A percentile compares a stretch with the other conserved stretches of the same genome.
Evolutionary conservation across 306 rosid species (phyloP).

Genomic region (Spatholobus suberectus): DNA sequence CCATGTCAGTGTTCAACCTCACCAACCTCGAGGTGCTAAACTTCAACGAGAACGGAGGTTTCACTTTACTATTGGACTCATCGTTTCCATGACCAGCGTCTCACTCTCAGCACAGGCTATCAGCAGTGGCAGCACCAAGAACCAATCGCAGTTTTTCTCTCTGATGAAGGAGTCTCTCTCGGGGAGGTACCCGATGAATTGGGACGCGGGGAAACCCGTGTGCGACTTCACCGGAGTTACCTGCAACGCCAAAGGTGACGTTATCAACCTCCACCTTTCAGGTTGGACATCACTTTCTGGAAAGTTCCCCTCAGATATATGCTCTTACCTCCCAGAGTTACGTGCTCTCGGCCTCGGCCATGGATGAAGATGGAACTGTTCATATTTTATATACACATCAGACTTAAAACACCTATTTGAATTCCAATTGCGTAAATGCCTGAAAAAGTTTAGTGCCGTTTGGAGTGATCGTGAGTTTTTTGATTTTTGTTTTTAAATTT

Average conservation of each 20-base stretch:
- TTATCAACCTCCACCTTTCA: constrained; percentile 60
- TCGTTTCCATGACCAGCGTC: too few species aligned
- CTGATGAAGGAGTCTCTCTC: constrained; percentile 58
- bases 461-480: too few species aligned
- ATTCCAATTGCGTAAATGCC: too few species aligned
- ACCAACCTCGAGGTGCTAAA: constrained; percentile 67
- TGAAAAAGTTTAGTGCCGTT: too few species aligned
- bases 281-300: constrained; percentile 64
- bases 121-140: neutral
- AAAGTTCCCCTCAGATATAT: constrained; percentile 63
- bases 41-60: constrained; percentile 72
- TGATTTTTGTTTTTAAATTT: too few species aligned
- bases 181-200: constrained; percentile 54
- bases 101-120: constrained; percentile 35
- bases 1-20: constrained; percentile 79
- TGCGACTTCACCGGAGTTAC: constrained; percentile 74
- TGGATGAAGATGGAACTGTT: too few species aligned
- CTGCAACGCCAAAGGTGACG: constrained; percentile 61
- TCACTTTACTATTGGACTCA: constrained; percentile 49
- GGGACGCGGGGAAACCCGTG: constrained; percentile 54
- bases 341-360: constrained; percentile 59
- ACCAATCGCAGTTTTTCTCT: constrained; percentile 59
- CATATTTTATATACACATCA: too few species aligned
- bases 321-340: constrained; percentile 72
- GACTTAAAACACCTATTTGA: too few species aligned